Conservation (phyloP, 2,329 filamentous ascomycete species). For the Trichoderma lentiforme region DNA sequence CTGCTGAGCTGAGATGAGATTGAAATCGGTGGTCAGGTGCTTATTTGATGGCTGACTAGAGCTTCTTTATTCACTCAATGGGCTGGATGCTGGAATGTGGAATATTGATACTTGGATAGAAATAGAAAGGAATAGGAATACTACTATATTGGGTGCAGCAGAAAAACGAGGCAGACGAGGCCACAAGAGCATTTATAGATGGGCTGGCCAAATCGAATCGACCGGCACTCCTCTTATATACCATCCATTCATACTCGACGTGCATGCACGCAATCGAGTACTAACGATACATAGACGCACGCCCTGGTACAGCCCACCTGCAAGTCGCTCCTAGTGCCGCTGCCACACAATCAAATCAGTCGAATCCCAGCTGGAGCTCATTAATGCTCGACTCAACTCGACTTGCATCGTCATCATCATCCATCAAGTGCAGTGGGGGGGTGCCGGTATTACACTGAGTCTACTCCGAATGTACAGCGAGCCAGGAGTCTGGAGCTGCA, state of each 20-base stretch:
- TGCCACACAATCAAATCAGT: neutral
- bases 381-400: neutral
- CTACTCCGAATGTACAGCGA: neutral
- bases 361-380: neutral
- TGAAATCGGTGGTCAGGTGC: slow-evolving; percentile 1
- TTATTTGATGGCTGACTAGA: neutral
- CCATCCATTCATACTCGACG: neutral
- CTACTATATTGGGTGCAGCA: neutral
- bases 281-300: neutral
- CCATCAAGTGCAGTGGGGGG: neutral
- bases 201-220: neutral
- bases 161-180: neutral
- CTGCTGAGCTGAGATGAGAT: neutral
- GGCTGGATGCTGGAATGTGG: neutral
- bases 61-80: neutral
- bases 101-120: neutral
- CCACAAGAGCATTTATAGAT: neutral
- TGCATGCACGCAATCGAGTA: neutral
- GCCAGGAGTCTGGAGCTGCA: neutral
- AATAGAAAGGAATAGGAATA: neutral
- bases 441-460: neutral
- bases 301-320: neutral
- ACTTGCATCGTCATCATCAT: neutral
- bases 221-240: neutral
- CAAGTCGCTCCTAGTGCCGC: neutral